These are phyloP conservation scores for Annulohypoxylon bovei DNA, from an alignment of 495 filamentous ascomycete species.

Conservation along the genomic window DNA sequence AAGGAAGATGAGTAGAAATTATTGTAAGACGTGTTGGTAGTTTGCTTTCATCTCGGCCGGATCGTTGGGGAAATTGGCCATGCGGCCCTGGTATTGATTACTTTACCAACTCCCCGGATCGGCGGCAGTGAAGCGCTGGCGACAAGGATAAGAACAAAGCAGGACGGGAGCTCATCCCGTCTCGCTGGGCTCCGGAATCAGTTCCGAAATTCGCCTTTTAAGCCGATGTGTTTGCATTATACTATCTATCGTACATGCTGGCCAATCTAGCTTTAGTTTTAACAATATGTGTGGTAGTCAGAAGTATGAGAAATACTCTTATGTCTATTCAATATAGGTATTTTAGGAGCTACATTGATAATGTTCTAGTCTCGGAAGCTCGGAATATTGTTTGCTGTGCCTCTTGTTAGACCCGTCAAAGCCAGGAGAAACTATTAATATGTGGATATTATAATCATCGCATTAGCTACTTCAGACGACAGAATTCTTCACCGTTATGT, in stretches of 20 bases:
- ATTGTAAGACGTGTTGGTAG: conserved; percentile 1
- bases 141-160: conserved; percentile 25
- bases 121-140: conserved; percentile 12
- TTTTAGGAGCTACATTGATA: not conserved
- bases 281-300: not conserved
- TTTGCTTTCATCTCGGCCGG: conserved; percentile 9
- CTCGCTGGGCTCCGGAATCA: not conserved
- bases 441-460: not conserved
- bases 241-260: no score
- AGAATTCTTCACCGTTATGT: not conserved
- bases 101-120: not conserved
- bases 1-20: not conserved
- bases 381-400: not conserved
- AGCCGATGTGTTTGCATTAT: not conserved
- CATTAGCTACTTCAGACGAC: not conserved
- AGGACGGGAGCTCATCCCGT: conserved; percentile 6
- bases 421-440: not conserved
- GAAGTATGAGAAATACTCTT: not conserved
- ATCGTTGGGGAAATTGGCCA: conserved; percentile 13
- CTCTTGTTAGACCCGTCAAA: not conserved
- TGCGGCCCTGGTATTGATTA: not conserved
- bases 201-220: not conserved
- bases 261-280: no score
- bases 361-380: not conserved
- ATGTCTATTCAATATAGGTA: not conserved